Conservation (phyloP, 139 green algal species). For the Nannochloris sp. region DNA sequence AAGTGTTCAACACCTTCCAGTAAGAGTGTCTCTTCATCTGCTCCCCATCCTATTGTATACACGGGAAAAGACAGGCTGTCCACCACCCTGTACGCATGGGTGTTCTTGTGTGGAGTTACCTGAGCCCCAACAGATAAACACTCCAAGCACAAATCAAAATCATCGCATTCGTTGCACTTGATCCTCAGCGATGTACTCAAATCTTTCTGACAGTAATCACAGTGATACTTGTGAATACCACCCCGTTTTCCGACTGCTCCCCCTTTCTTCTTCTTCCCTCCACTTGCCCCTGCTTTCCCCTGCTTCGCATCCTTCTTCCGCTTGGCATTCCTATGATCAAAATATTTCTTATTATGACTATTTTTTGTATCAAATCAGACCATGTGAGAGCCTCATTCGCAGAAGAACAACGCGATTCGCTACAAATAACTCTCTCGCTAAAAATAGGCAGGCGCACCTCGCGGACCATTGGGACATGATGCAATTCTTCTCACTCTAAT, state of each 20-base stretch:
- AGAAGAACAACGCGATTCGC: too few species aligned
- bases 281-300: neutral
- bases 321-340: neutral
- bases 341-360: too few species aligned
- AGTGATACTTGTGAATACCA: constrained; percentile 60
- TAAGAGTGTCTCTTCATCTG: constrained; percentile 94
- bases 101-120: constrained; percentile 61
- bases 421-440: too few species aligned
- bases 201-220: constrained; percentile 91
- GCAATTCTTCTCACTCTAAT: too few species aligned
- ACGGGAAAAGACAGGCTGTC: constrained; percentile 91
- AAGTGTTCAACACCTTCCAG: constrained; percentile 84
- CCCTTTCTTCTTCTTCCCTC: neutral
- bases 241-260: constrained; percentile 31
- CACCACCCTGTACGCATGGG: constrained; percentile 78
- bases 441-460: too few species aligned
- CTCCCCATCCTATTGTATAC: constrained; percentile 78
- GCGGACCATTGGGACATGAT: too few species aligned
- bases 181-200: constrained; percentile 77
- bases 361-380: too few species aligned
- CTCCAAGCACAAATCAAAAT: constrained; percentile 94
- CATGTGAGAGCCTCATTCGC: too few species aligned
- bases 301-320: constrained; percentile 1
- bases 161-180: constrained; percentile 80
- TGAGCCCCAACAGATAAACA: constrained; percentile 78